Conservation (phyloP, 306 rosid species). For the Gleditsia sinensis region DNA sequence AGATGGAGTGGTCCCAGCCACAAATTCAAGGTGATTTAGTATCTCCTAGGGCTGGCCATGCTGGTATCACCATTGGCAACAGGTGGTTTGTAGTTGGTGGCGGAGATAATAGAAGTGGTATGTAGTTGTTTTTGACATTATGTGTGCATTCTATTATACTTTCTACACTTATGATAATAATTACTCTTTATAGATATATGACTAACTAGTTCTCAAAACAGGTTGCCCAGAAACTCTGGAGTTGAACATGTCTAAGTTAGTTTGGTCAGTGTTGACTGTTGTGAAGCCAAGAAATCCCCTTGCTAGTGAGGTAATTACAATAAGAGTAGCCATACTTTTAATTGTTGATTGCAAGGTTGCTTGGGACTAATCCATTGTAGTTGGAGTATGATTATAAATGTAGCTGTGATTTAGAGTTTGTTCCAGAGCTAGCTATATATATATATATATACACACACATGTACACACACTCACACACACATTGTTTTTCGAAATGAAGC, state of each 20-base stretch:
- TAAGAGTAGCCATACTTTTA: conserved; percentile 3
- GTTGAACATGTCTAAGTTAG: conserved; percentile 87
- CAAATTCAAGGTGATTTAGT: conserved; percentile 80
- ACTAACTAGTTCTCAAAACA: conserved; percentile 39
- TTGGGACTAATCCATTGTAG: neutral
- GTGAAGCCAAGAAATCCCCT: conserved; percentile 91
- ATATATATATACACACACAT: no score
- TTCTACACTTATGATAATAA: neutral
- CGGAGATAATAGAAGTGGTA: conserved; percentile 93
- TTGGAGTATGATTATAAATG: conserved; percentile 1
- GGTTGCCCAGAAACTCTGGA: conserved; percentile 91
- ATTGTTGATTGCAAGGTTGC: conserved; percentile 14
- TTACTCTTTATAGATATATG: conserved; percentile 25
- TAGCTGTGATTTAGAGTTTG: neutral
- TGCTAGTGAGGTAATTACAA: conserved; percentile 86
- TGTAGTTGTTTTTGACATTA: conserved; percentile 12
- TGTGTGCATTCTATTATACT: conserved; percentile 11
- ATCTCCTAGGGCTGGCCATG: conserved; percentile 94
- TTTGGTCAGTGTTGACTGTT: conserved; percentile 75
- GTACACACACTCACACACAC: no score
- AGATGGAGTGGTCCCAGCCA: conserved; percentile 99
- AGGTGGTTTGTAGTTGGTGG: conserved; percentile 96
- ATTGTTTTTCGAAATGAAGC: no score
- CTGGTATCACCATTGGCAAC: conserved; percentile 75
- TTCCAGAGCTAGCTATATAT: neutral